These are phyloP conservation scores for Croton setiger DNA, from an alignment of 441 rosid genomes.

Conservation along the genomic window DNA sequence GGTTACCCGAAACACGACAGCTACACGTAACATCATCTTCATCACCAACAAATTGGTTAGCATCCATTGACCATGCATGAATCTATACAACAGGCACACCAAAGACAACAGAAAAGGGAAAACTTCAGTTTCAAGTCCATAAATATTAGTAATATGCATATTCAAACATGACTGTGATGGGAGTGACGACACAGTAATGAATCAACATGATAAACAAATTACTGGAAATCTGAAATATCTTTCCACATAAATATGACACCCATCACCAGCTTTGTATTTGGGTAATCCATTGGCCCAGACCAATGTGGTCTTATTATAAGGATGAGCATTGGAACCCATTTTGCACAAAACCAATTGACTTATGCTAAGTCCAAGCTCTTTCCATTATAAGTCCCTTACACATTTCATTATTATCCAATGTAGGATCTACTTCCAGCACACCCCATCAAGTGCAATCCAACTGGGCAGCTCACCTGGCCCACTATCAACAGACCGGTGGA, in stretches of 20 bases:
- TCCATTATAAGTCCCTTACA: too few species aligned
- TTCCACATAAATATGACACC: neutral
- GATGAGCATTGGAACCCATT: too few species aligned
- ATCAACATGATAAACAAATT: neutral
- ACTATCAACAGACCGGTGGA: too few species aligned
- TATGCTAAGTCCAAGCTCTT: too few species aligned
- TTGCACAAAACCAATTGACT: too few species aligned
- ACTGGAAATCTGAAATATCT: neutral
- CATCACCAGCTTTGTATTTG: neutral
- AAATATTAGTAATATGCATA: neutral
- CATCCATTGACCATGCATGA: conserved; percentile 83
- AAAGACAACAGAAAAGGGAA: neutral
- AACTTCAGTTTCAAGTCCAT: neutral
- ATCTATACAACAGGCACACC: conserved; percentile 33
- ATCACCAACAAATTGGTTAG: conserved; percentile 86
- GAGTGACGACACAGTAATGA: neutral
- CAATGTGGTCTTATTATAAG: too few species aligned
- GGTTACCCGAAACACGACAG: conserved; percentile 89
- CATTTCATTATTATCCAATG: too few species aligned
- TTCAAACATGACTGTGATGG: neutral
- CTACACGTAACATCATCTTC: conserved; percentile 92
- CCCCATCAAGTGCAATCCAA: too few species aligned
- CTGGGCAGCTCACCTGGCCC: too few species aligned
- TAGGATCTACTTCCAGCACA: too few species aligned
- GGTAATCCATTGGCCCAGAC: too few species aligned